Base-by-base conservation (phyloP, 1,284 basidiomycete species). In the Mycena sp. region DNA sequence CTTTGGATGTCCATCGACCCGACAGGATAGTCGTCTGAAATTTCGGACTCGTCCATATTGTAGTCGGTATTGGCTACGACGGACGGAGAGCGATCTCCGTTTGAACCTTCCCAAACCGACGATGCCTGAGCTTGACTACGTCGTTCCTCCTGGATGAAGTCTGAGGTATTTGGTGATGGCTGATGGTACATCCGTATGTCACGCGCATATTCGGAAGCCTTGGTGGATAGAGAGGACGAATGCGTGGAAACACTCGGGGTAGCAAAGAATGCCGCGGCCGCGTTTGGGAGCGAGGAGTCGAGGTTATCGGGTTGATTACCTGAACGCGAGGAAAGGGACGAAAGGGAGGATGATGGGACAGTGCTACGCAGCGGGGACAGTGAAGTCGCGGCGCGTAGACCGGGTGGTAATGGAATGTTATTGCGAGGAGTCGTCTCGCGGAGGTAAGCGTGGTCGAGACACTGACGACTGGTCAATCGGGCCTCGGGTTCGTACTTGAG, bases 401-500 rank as follows among this genome's bases (percentile, higher is more conserved):
- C 32, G 14, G 32, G 32, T 9, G 9, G 32, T 35, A 35, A 35
- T 7, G 32, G 32, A 14, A 35, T 35, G 32, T 35, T 35, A 14
- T 14, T 35, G 32, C 19, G 82, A 23, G 86, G 90, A 77, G 76
- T 86, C 66, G 81, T 88, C 76, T 92, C 90, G 63, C 83, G 82
- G 66, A 98, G 89, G 81, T 98, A 99, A 14, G 88, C 83, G 77
- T 98, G 96, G 35, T 93, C 85, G 56, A 98, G 81, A 74, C 95
- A 98, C 75, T 96, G 87, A 28, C 83, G 83, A 64, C 94, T 93
- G 6, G 95, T 98, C 53, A 98, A 81, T 35, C 97, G 90, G 52
- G 84, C 81, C 41, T 88, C 88, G 16, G 98, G 96, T 73, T 99
- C 94, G 77, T 98, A 99, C 70, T 90, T 92, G 58, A 99, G 85